Percentiles rank a stretch among this genome's conserved stretches.
phyloP scores from a whole-genome alignment of 129 eudicot species.

The Centrapalus pauciflorus region DNA sequence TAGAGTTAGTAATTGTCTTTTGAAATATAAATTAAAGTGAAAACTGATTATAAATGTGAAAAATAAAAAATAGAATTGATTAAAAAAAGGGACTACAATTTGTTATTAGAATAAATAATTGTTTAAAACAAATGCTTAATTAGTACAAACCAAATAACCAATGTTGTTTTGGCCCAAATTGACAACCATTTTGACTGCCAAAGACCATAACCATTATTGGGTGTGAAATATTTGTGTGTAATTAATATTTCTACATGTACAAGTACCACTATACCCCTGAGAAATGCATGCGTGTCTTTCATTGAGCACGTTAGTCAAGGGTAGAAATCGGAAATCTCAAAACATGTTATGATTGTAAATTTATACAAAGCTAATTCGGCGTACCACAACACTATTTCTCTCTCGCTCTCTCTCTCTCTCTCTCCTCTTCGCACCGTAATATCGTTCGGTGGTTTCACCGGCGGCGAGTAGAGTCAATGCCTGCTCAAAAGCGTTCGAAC shows the following conservation, averaged over 20 bases:
- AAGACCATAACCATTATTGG: neutral
- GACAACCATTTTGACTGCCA: neutral
- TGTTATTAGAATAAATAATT: too few species aligned
- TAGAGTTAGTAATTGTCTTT: too few species aligned
- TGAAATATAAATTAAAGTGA: too few species aligned
- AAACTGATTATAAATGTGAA: too few species aligned
- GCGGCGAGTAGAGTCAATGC: constrained; percentile 34
- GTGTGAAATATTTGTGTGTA: neutral
- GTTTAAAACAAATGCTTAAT: too few species aligned
- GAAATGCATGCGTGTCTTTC: constrained; percentile 14
- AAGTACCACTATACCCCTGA: constrained; percentile 5
- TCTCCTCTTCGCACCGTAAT: constrained; percentile 1
- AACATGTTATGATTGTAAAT: neutral
- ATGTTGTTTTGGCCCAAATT: neutral
- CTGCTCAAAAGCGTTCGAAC: constrained; percentile 28
- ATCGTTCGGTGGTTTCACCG: constrained; percentile 17
- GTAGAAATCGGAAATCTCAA: neutral
- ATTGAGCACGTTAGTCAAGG: constrained; percentile 11
- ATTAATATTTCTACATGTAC: neutral
- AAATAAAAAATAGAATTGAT: too few species aligned
- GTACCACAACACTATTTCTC: constrained; percentile 7
- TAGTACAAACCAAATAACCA: too few species aligned
- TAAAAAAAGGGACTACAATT: too few species aligned
- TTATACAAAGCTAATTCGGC: constrained; percentile 17
- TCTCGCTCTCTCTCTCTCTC: constrained; percentile 7